Base-by-base conservation (phyloP, 495 filamentous ascomycete species). In the Trichocladium uniseriatum region DNA sequence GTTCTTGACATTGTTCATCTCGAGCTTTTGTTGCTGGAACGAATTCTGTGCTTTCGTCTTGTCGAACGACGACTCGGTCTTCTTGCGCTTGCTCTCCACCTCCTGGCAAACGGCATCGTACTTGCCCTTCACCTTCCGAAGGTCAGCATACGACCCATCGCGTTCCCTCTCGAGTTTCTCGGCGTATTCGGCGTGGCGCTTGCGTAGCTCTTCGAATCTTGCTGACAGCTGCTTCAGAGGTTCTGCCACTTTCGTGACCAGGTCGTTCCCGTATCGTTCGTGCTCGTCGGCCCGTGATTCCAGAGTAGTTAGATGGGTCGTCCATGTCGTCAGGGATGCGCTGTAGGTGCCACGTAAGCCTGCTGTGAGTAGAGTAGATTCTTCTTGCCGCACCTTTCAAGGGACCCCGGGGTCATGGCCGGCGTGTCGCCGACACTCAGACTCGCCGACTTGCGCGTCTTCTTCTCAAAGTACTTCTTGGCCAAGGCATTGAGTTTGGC, bases 1-100 rank as follows among this genome's bases (percentile, higher is more conserved):
- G 60, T 97, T 99, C 84, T 99, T 99, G 59, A 86, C 79, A 62
- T 97, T 97, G 65, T 87, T 82, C 94, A 97, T 97, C 46, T 97
- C 91, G 35, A 80, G 59, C 34, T 90, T 71, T 64, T 97, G 90
- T 59, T 92, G 86, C 58, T 94, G 87, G 63, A 92, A 97, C 15
- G 84, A 80, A 56, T 78, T 80, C 64, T 94, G 87, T 6, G 94
- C 89, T 68, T 97, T 99, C 22, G 75, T 63, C 63, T 89, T 82
- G 64, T 97, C 94, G 53, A 89, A 92, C 19, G 87, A 77, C 27
- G 81, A 84, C 59, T 97, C 92, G 44, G 82, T 81, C 74, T 97
- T 99, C 72, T 95, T 95, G 55, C 92, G 83, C 63, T 85, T 80
- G 47, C 82, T 86, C 70, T 99, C 92, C 15, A 99, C 89, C 59